These are phyloP conservation scores for Zalerion maritima DNA, from an alignment of 495 filamentous ascomycete species.

Conservation along the genomic window DNA sequence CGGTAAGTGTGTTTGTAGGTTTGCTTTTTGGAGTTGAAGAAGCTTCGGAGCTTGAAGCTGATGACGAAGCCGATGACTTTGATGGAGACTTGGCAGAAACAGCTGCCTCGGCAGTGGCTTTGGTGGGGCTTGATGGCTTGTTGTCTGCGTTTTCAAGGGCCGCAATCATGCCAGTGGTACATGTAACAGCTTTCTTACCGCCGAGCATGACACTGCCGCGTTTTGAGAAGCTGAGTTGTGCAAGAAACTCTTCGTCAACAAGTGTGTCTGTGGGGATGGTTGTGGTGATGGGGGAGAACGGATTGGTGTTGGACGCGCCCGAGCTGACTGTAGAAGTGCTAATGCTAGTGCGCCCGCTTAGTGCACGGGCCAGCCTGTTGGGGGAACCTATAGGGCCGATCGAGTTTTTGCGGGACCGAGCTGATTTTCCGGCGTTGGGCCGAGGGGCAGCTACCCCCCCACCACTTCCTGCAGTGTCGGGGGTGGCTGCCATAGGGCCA, in stretches of 20 bases:
- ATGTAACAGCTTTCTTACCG: conserved; percentile 27
- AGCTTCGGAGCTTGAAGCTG: conserved; percentile 9
- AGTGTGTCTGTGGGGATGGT: conserved; percentile 37
- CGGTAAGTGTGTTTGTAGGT: conserved; percentile 4
- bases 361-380: no score
- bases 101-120: not conserved
- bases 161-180: no score
- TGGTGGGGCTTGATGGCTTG: conserved; percentile 2
- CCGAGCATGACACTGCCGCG: conserved; percentile 53
- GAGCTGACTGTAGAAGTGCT: no score
- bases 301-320: conserved; percentile 1
- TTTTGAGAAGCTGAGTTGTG: conserved; percentile 38
- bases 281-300: conserved; percentile 33
- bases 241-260: conserved; percentile 34
- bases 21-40: conserved; percentile 6
- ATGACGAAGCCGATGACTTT: conserved; percentile 4
- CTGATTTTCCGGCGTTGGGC: no score
- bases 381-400: no score
- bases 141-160: no score
- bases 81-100: not conserved
- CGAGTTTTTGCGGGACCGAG: no score
- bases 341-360: no score
- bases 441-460: no score
- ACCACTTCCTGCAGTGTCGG: no score
- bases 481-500: no score